phyloP scores from a whole-genome alignment of 805 yeast species.

The Yarrowia sp. region DNA sequence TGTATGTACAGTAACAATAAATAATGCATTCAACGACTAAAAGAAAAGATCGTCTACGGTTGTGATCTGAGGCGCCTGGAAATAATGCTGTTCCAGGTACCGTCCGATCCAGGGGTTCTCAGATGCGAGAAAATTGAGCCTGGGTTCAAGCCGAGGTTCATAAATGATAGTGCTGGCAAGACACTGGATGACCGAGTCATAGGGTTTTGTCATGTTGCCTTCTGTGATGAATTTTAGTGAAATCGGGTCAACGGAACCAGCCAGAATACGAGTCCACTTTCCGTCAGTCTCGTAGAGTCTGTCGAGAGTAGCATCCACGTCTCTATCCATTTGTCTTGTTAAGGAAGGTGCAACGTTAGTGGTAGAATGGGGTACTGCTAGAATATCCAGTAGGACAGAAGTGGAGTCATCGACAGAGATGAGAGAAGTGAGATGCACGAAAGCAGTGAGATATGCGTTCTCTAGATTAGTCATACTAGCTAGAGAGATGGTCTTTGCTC shows the following conservation, averaged over 20 bases:
- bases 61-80: conserved; percentile 1
- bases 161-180: background rate
- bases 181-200: conserved; percentile 4
- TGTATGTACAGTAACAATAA: background rate
- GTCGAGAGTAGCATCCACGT: background rate
- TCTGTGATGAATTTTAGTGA: background rate
- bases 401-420: background rate
- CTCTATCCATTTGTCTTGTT: background rate
- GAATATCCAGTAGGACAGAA: background rate
- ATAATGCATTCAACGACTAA: background rate
- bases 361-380: background rate
- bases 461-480: background rate
- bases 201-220: background rate
- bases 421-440: background rate
- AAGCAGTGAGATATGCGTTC: background rate
- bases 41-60: conserved; percentile 4
- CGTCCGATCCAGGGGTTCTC: conserved; percentile 16
- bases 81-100: conserved; percentile 4
- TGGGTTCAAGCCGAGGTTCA: background rate
- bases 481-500: background rate
- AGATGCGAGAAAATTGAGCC: background rate
- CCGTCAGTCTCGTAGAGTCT: background rate
- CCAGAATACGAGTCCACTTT: background rate
- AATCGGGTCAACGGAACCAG: background rate
- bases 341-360: background rate